Percentiles rank a stretch among this genome's conserved stretches.
phyloP scores from a whole-genome alignment of 257 asterid genomes.

The Fraxinus quadrangulata region DNA sequence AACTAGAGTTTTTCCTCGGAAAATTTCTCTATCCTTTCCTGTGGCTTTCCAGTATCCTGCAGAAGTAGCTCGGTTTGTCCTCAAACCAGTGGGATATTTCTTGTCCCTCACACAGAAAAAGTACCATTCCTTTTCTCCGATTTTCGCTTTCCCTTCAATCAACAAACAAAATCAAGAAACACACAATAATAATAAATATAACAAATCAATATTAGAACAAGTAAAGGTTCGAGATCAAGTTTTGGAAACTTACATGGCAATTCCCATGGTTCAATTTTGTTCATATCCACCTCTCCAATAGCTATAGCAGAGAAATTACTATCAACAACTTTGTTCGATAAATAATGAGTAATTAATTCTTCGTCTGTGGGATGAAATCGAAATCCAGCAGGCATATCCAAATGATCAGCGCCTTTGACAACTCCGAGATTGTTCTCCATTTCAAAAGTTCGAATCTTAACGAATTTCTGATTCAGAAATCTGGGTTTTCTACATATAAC shows the following conservation, averaged over 20 bases:
- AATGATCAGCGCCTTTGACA: conserved; percentile 36
- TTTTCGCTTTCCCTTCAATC: conserved; percentile 65
- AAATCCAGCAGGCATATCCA: conserved; percentile 80
- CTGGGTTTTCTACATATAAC: background rate
- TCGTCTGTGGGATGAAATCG: conserved; percentile 88
- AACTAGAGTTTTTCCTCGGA: conserved; percentile 55
- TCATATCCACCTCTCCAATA: conserved; percentile 78
- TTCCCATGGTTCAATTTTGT: conserved; percentile 91
- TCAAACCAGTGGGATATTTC: conserved; percentile 77
- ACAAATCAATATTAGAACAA: background rate
- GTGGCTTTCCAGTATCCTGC: conserved; percentile 95
- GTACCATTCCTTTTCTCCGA: conserved; percentile 89
- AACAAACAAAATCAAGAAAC: background rate
- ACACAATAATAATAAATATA: background rate
- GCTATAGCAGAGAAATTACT: conserved; percentile 42
- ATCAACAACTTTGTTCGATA: conserved; percentile 54
- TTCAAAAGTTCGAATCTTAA: background rate
- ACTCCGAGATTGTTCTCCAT: conserved; percentile 48
- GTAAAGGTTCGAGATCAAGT: conserved; percentile 18
- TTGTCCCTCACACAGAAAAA: conserved; percentile 79
- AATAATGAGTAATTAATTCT: conserved; percentile 72
- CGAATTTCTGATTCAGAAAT: conserved; percentile 1
- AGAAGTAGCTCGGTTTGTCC: conserved; percentile 82
- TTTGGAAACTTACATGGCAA: conserved; percentile 81
- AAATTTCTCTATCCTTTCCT: conserved; percentile 79